A percentile compares a stretch with the other conserved stretches of the same genome.
Evolutionary conservation across 129 eudicot genomes (phyloP).

Genomic region (Tanacetum coccineum): DNA sequence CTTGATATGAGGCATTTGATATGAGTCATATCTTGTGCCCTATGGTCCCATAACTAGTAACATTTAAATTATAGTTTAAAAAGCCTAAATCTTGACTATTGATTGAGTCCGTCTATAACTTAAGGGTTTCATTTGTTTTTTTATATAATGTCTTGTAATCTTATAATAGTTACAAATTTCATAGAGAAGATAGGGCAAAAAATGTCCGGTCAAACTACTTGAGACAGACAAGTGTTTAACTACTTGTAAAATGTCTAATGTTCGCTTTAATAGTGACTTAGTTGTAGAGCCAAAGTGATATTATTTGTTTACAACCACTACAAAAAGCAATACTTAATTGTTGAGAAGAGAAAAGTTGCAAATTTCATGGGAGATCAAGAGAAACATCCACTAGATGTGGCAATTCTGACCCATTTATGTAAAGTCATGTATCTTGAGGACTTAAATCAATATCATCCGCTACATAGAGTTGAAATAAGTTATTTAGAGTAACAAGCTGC

Average conservation of each 20-base stretch:
- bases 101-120: no score
- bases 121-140: no score
- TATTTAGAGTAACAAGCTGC: background rate
- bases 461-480: background rate
- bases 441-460: conserved; percentile 3
- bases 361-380: background rate
- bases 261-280: background rate
- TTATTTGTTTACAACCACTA: background rate
- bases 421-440: background rate
- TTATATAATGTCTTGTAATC: no score
- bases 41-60: no score
- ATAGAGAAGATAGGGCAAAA: no score
- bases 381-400: conserved; percentile 1
- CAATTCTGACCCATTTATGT: background rate
- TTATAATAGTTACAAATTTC: no score
- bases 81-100: no score
- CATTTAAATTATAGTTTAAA: no score
- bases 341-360: background rate
- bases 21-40: no score
- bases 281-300: background rate
- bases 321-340: background rate
- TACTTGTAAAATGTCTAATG: background rate
- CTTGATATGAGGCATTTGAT: no score
- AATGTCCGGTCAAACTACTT: no score
- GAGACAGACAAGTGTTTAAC: no score